Conservation (phyloP, 805 yeast species). For the Pichia deserticola region DNA sequence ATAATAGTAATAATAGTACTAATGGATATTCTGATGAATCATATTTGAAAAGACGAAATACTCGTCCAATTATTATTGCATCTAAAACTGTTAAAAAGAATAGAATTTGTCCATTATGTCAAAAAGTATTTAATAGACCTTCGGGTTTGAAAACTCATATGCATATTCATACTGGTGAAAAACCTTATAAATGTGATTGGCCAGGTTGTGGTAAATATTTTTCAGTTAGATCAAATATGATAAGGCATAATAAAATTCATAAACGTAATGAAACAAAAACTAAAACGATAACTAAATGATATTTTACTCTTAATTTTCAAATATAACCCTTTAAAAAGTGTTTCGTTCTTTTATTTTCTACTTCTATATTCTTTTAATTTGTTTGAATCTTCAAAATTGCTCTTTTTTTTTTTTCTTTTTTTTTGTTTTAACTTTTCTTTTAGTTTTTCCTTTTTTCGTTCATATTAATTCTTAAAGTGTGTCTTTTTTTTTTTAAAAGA, state of each 20-base stretch:
- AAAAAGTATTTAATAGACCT: conserved; percentile 68
- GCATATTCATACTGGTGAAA: conserved; percentile 77
- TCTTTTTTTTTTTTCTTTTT: no score
- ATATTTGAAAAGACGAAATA: conserved; percentile 5
- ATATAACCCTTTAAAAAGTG: no score
- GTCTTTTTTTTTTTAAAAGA: no score
- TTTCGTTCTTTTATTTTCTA: no score
- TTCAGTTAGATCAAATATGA: conserved; percentile 73
- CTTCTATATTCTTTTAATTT: no score
- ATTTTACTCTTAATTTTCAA: no score
- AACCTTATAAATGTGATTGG: conserved; percentile 60
- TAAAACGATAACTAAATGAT: neutral
- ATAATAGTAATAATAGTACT: neutral
- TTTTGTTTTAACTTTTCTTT: no score
- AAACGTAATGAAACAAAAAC: conserved; percentile 16
- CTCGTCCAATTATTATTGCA: neutral
- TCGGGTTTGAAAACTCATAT: conserved; percentile 74
- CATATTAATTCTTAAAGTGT: no score
- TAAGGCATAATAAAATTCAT: conserved; percentile 71
- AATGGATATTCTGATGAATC: neutral
- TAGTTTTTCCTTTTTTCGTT: no score
- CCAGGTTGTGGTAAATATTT: conserved; percentile 60
- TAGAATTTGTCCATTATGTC: conserved; percentile 7
- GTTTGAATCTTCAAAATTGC: no score
- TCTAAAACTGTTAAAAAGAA: neutral